A percentile compares a stretch with the other conserved stretches of the same genome.
Conservation (phyloP, 78 protist species). For the Chrysochromulina parva region DNA sequence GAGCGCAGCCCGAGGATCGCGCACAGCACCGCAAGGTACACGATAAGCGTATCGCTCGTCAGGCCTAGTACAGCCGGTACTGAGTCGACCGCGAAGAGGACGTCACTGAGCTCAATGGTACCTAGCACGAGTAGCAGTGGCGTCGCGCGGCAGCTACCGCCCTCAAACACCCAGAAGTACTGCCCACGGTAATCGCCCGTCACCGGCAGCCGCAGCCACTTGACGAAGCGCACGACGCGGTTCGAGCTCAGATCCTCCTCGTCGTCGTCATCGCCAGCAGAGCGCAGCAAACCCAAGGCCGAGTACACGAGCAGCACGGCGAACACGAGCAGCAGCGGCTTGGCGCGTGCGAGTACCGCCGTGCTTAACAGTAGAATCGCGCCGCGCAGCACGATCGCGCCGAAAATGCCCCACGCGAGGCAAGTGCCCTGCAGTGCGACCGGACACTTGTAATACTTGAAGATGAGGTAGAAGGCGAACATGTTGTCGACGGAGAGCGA, state of each 20-base stretch:
- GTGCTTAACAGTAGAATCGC: background rate
- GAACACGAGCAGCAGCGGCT: background rate
- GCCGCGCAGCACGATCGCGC: constrained; percentile 30
- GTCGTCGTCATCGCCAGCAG: background rate
- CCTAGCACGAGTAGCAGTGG: background rate
- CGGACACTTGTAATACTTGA: background rate
- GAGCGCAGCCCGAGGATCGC: background rate
- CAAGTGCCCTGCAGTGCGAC: background rate
- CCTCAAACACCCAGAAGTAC: background rate
- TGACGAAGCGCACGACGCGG: background rate
- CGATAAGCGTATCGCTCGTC: constrained; percentile 12
- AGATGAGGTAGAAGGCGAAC: constrained; percentile 35
- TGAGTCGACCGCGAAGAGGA: constrained; percentile 40
- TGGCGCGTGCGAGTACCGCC: background rate
- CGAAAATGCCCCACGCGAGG: constrained; percentile 37
- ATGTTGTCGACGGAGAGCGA: constrained; percentile 27
- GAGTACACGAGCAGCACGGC: background rate
- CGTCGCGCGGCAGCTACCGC: background rate
- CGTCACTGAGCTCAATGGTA: background rate
- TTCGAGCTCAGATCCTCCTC: background rate
- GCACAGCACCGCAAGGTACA: background rate
- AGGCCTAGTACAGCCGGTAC: constrained; percentile 39
- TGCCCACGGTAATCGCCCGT: background rate
- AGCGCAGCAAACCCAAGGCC: background rate
- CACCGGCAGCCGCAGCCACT: background rate